These are phyloP conservation scores for Umbelopsis sp. DNA, from an alignment of 192 early-diverging fungal species.

Conservation along the genomic window DNA sequence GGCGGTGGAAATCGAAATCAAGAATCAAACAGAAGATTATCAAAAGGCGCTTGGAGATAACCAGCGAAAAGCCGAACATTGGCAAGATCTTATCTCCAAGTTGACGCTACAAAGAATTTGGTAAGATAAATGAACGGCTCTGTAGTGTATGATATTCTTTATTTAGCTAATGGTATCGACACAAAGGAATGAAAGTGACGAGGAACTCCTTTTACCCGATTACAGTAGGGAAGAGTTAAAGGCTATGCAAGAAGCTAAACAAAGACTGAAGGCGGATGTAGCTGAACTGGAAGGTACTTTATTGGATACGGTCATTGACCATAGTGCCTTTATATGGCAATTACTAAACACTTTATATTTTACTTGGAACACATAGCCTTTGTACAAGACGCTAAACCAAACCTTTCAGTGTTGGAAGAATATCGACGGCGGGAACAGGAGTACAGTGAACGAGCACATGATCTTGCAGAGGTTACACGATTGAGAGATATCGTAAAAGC, in stretches of 20 bases:
- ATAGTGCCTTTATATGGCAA: too few species aligned
- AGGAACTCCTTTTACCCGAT: slow-evolving; percentile 50
- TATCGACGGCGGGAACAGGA: slow-evolving; percentile 81
- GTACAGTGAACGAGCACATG: slow-evolving; percentile 66
- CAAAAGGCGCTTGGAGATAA: slow-evolving; percentile 60
- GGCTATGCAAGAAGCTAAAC: slow-evolving; percentile 54
- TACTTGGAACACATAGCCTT: slow-evolving; percentile 20
- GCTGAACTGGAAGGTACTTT: slow-evolving; percentile 64
- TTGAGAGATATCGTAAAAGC: slow-evolving; percentile 76
- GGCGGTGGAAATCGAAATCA: slow-evolving; percentile 49
- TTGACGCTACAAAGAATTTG: slow-evolving; percentile 59
- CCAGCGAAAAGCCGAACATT: slow-evolving; percentile 59
- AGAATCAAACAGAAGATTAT: slow-evolving; percentile 67
- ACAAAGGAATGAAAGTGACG: slow-evolving; percentile 40
- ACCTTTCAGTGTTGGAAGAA: slow-evolving; percentile 85
- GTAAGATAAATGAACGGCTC: slow-evolving; percentile 15
- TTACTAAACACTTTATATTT: background rate
- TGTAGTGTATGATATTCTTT: background rate
- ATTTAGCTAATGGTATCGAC: slow-evolving; percentile 10
- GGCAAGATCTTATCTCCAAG: slow-evolving; percentile 43
- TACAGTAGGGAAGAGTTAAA: slow-evolving; percentile 67
- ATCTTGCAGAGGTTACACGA: slow-evolving; percentile 74
- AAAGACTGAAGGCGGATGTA: slow-evolving; percentile 70
- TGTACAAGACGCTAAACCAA: slow-evolving; percentile 65
- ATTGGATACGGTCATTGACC: background rate